Conservation (phyloP, 2,329 filamentous ascomycete genomes). For the Fusarium sp. region DNA sequence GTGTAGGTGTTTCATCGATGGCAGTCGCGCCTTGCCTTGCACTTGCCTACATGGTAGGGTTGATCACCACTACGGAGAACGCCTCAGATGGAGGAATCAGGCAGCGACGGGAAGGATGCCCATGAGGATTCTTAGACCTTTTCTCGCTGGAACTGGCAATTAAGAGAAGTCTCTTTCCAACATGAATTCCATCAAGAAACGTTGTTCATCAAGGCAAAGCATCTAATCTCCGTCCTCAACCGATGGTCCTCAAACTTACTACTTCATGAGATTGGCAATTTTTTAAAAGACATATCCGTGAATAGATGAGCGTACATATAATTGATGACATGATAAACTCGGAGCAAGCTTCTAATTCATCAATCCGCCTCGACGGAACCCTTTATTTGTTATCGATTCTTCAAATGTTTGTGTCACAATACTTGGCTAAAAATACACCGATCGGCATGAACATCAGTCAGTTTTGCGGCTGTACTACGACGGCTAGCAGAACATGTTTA, state of each 20-base stretch:
- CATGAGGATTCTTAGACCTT: neutral
- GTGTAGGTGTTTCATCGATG: neutral
- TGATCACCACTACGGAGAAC: neutral
- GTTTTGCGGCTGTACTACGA: neutral
- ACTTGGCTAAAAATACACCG: neutral
- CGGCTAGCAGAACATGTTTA: neutral
- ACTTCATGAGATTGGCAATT: neutral
- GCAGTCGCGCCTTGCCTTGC: neutral
- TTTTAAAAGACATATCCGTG: neutral
- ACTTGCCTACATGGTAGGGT: neutral
- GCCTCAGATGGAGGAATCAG: neutral
- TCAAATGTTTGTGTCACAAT: neutral
- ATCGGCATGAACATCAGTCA: neutral
- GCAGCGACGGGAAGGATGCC: neutral
- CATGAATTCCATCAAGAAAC: neutral
- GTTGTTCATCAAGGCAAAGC: neutral
- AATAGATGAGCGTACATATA: neutral
- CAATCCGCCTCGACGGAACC: neutral
- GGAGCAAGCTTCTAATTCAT: neutral
- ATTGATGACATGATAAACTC: neutral
- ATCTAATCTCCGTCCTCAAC: neutral
- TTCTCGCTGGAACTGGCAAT: neutral
- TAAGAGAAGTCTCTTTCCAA: neutral
- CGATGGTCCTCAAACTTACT: neutral
- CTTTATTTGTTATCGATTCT: too few relatives aligned